Conservation (phyloP, 2,329 filamentous ascomycete species). For the Lecanoromycetidae sp. region DNA sequence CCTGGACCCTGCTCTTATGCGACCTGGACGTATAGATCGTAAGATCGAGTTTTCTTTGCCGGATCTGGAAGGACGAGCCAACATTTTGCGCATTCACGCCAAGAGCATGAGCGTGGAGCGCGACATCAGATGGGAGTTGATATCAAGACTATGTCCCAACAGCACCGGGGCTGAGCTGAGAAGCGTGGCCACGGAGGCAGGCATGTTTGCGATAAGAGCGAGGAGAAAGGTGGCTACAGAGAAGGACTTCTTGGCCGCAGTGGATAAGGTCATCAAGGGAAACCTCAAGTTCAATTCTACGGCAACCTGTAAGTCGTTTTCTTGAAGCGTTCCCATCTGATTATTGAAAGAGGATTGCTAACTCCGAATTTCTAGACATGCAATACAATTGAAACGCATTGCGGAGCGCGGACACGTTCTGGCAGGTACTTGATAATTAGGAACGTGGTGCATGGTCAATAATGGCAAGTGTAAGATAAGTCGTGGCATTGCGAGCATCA, state of each 20-base stretch:
- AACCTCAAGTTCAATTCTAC: conserved; percentile 99
- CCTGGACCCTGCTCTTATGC: conserved; percentile 90
- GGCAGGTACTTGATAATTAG: background rate
- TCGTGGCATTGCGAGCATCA: background rate
- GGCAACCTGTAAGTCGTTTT: conserved; percentile 37
- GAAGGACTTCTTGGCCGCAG: conserved; percentile 95
- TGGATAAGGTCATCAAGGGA: conserved; percentile 99
- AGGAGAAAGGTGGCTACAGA: conserved; percentile 95
- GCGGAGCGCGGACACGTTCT: background rate
- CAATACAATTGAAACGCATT: conserved; percentile 3
- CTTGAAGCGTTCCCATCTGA: no score
- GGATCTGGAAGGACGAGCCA: conserved; percentile 91
- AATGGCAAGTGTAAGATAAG: background rate
- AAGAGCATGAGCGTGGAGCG: conserved; percentile 99
- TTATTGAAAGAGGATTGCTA: background rate
- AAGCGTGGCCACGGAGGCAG: conserved; percentile 93
- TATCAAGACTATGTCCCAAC: conserved; percentile 92
- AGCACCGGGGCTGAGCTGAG: conserved; percentile 90
- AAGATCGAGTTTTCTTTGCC: conserved; percentile 98
- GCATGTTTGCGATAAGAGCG: conserved; percentile 94
- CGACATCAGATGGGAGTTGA: conserved; percentile 97
- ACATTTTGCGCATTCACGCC: conserved; percentile 94
- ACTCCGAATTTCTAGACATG: background rate
- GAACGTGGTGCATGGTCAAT: background rate
- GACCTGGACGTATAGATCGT: conserved; percentile 90